Base-by-base conservation (phyloP, 768 basidiomycete genomes). In the Mycena latifolia region DNA sequence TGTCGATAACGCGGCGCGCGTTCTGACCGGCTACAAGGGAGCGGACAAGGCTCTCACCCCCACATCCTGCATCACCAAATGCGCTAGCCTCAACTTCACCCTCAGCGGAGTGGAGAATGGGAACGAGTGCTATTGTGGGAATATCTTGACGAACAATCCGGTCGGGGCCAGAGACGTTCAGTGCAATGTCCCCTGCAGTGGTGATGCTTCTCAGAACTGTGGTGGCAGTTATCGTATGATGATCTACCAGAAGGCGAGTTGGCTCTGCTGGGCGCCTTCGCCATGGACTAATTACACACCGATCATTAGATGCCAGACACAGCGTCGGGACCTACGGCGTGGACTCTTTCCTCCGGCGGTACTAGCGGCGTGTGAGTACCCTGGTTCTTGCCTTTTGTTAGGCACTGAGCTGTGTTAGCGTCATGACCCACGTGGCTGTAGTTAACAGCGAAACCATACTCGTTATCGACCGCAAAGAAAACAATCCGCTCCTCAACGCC, bases 401-500 rank as follows among this genome's bases (percentile, higher is more conserved):
- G 25, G 15, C 3, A 17, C 41, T 53, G n/a, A 57, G 22, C 17
- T 6, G n/a, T 17, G 2, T 22, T 37, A 67, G 66, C 11, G 66
- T 67, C 4, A 67, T 67, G 66, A 67, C 66, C 6, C 66, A 67
- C 27, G 66, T 67, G 0, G 66, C 66, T 7, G 61, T 67, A 0
- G 50, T 67, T 4, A 66, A 66, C 33, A 62, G 33, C 54, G 61
- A 67, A 29, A 67, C 66, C 7, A 18, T 39, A 18, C 37, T 39
- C 14, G 37, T 67, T 29, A 67, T 67, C 33, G 66, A 67, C 43
- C 66, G 66, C 37, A 62, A 67, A 25, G 66, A 67, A 33, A 54
- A 50, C 22, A 67, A 67, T 27, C 66, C 66, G 25, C 66, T 67
- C 5, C 22, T 56, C 22, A 62, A 61, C 33, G 54, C 60, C 6